Evolutionary conservation across 2,329 filamentous ascomycete genomes (phyloP).

Genomic region (Sporothrix schenckii): DNA sequence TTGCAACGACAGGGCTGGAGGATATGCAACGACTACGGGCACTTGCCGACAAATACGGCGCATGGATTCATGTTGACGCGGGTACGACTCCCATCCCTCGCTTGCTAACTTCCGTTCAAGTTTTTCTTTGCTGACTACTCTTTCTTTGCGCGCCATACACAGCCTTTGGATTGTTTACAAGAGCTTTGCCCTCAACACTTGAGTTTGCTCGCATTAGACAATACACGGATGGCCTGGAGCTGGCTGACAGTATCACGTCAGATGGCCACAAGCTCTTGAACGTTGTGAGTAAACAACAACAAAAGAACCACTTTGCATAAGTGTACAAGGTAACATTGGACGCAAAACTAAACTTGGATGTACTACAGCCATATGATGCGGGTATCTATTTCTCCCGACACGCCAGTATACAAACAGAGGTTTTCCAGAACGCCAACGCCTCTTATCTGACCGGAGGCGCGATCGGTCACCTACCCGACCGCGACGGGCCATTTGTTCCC

Average conservation of each 20-base stretch:
- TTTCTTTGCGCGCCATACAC: neutral
- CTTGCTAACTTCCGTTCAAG: neutral
- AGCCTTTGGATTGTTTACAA: constrained; percentile 84
- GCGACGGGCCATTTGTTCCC: constrained; percentile 55
- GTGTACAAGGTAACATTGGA: neutral
- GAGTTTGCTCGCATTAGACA: constrained; percentile 60
- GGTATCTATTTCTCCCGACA: constrained; percentile 83
- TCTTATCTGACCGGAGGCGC: constrained; percentile 64
- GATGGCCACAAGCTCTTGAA: constrained; percentile 94
- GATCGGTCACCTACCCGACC: neutral
- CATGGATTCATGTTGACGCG: constrained; percentile 90
- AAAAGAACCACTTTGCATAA: neutral
- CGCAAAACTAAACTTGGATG: neutral
- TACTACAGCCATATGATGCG: constrained; percentile 77
- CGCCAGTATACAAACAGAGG: constrained; percentile 57
- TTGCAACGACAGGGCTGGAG: constrained; percentile 61
- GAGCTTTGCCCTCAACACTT: constrained; percentile 60
- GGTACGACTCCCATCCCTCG: constrained; percentile 47
- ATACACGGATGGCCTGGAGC: constrained; percentile 66
- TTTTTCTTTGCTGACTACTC: neutral
- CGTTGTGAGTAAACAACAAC: constrained; percentile 58
- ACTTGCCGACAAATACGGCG: constrained; percentile 71
- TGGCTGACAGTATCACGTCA: constrained; percentile 84
- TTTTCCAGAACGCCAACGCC: constrained; percentile 84
- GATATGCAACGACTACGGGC: constrained; percentile 67